Base-by-base conservation (phyloP, 148 eudicot species). In the Linanthus parryae region DNA sequence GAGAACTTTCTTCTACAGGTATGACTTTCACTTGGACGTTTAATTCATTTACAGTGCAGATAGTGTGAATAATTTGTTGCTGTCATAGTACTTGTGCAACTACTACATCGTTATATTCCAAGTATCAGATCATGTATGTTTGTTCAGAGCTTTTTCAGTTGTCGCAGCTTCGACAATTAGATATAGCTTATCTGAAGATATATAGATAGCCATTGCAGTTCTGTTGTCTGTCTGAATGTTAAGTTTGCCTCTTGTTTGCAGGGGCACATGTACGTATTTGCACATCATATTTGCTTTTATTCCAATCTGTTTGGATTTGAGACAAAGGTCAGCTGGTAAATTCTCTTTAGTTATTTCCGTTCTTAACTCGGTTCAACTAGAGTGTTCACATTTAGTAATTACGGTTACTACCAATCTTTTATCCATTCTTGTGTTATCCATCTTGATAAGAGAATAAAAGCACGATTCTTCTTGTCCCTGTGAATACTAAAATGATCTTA, bases 221-320 rank as follows among this genome's bases (percentile, higher is more conserved):
- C n/a, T n/a, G n/a, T 20, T 31, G 25, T 16, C 34, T n/a, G n/a
- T 16, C 60, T 48, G 33, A 42, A 35, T 38, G 24, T 36, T 59
- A 22, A 24, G 39, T 49, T 58, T 43, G 28, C 66, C 49, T 62
- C 33, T 42, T 73, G 47, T 49, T n/a, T 88, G 83, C 94, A 92
- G 99, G 99, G 99, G 54, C 99, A 92, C 62, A 82, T 92, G 99
- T 92, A 92, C 71, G 52, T 92, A 59, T 92, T 92, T 74, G 90
- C 59, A 46, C 85, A 64, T 63, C 69, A 63, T 62, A 64, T 92
- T 65, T 92, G 99, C 85, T 92, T 92, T 68, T 92, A 92, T 63
- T 79, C 96, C 65, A 92, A 92, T 67, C 75, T 92, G 17, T 88
- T 92, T 76, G 96, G 99, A 68, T 92, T 84, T 74, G 99, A 92